Evolutionary conservation across 139 green algal species (phyloP).

Genomic region (Parachlorella kessleri): DNA sequence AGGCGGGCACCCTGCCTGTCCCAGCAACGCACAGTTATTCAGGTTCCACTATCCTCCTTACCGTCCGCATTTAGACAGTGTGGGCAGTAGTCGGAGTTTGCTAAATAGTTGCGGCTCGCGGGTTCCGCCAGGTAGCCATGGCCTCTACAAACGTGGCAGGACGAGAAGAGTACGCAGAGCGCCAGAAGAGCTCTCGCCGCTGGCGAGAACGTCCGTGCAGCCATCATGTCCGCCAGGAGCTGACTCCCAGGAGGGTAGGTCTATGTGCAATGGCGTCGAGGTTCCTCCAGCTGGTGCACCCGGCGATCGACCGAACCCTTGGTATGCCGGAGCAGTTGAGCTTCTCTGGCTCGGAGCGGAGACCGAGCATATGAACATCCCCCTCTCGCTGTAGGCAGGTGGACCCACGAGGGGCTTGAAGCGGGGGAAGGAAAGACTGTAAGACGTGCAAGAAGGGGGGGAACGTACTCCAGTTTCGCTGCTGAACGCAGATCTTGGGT

Average conservation of each 20-base stretch:
- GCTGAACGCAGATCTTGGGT: not conserved
- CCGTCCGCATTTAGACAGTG: conserved; percentile 4
- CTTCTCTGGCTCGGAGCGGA: not conserved
- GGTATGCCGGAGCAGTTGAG: not conserved
- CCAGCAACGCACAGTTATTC: no score
- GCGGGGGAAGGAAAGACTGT: not conserved
- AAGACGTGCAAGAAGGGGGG: no score
- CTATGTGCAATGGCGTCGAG: not conserved
- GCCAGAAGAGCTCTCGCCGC: not conserved
- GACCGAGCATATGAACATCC: not conserved
- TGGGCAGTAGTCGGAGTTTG: conserved; percentile 4
- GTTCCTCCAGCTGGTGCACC: not conserved
- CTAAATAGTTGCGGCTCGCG: not conserved
- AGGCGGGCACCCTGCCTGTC: no score
- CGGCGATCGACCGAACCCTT: not conserved
- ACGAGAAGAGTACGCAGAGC: not conserved
- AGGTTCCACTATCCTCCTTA: not conserved
- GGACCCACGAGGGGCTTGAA: no score
- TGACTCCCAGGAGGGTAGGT: not conserved
- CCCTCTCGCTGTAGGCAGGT: not conserved
- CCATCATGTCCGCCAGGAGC: no score
- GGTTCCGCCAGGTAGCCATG: conserved; percentile 1
- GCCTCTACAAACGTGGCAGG: not conserved
- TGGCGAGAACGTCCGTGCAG: not conserved
- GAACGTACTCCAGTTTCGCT: no score